phyloP scores from a whole-genome alignment of 2,329 filamentous ascomycete species.

The Hypoxylon sp. region DNA sequence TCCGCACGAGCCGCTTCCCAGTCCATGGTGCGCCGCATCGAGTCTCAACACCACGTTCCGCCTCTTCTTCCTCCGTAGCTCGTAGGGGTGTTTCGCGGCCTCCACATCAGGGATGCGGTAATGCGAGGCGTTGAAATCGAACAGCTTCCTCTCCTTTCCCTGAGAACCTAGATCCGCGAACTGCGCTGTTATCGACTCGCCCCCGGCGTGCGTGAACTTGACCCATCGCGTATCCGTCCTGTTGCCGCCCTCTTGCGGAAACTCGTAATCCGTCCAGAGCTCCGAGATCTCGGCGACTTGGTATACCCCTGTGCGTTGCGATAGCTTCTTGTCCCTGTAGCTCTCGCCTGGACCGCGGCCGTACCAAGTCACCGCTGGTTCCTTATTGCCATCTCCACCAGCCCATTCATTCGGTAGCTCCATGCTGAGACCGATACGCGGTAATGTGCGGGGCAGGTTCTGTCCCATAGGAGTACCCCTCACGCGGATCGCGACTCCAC shows the following conservation, averaged over 20 bases:
- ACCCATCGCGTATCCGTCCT: constrained; percentile 75
- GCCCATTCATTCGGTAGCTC: constrained; percentile 54
- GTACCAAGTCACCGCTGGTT: constrained; percentile 68
- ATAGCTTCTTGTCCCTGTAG: constrained; percentile 76
- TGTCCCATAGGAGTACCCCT: constrained; percentile 63
- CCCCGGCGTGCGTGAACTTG: constrained; percentile 54
- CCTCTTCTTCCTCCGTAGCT: constrained; percentile 68
- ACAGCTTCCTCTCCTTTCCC: constrained; percentile 57
- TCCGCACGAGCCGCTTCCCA: constrained; percentile 75
- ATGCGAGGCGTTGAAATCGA: constrained; percentile 70
- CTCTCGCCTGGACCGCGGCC: constrained; percentile 77
- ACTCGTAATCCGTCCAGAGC: constrained; percentile 75
- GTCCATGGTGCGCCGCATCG: constrained; percentile 72
- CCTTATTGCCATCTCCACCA: constrained; percentile 41
- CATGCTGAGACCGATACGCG: constrained; percentile 72
- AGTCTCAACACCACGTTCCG: constrained; percentile 70
- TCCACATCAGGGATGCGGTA: constrained; percentile 68
- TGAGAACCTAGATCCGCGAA: constrained; percentile 48
- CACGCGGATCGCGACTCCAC: constrained; percentile 65
- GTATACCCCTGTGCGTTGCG: constrained; percentile 70
- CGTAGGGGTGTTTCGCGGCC: constrained; percentile 73
- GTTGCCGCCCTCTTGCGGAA: constrained; percentile 77
- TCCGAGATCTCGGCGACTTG: constrained; percentile 60
- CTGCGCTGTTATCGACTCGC: constrained; percentile 49
- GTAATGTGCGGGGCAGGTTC: constrained; percentile 69